phyloP scores from a whole-genome alignment of 2,329 filamentous ascomycete species.

The Diaporthe sp. region DNA sequence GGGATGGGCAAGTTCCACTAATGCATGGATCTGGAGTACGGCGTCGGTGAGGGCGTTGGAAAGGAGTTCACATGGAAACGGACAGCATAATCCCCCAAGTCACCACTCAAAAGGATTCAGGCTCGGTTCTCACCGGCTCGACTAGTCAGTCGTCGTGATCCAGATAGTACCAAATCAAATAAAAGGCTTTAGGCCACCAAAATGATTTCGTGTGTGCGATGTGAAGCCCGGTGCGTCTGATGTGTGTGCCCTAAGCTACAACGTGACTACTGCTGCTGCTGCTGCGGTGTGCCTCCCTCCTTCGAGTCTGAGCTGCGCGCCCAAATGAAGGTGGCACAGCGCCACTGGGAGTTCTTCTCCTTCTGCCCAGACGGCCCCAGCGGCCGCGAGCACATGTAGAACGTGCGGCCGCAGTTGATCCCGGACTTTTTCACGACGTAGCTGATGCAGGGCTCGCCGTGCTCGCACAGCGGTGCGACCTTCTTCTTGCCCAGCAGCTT shows the following conservation, averaged over 20 bases:
- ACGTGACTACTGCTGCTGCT: constrained; percentile 1
- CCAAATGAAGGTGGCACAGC: constrained; percentile 88
- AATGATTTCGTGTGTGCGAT: constrained; percentile 2
- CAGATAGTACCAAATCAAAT: constrained; percentile 1
- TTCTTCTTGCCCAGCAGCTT: constrained; percentile 82
- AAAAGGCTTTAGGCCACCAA: constrained; percentile 17
- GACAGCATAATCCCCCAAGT: background rate
- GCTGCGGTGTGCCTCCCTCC: constrained; percentile 11
- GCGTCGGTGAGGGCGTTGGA: constrained; percentile 22
- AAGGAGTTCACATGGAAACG: background rate
- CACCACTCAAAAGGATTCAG: constrained; percentile 1
- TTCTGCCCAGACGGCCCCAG: constrained; percentile 88
- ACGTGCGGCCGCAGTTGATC: constrained; percentile 79
- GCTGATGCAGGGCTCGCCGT: constrained; percentile 88
- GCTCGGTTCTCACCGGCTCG: background rate
- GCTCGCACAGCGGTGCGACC: constrained; percentile 84
- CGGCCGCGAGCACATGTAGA: constrained; percentile 78
- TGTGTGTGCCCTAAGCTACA: constrained; percentile 21
- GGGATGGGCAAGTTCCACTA: background rate
- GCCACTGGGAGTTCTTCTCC: constrained; percentile 87
- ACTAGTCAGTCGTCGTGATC: background rate
- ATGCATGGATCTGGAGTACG: constrained; percentile 12
- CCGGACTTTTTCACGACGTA: constrained; percentile 91
- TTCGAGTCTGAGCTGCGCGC: constrained; percentile 38
- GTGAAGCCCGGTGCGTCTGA: constrained; percentile 6